A percentile compares a stretch with the other conserved stretches of the same genome.
These are phyloP conservation scores for Suhomyces taliae DNA, from an alignment of 1,139 yeast genomes.

Conservation along the genomic window DNA sequence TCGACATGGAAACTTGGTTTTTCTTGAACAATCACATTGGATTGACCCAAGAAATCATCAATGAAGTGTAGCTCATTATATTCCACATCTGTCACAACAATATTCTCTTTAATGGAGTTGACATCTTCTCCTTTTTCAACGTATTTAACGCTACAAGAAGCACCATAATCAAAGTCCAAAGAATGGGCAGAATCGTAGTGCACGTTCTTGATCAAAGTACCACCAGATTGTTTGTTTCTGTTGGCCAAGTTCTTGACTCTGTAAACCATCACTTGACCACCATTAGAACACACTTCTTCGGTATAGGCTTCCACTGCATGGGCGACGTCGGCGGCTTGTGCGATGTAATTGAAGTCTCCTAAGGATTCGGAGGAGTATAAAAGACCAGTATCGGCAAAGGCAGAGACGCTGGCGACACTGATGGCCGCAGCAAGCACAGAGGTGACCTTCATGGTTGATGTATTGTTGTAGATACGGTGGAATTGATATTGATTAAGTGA, in stretches of 20 bases:
- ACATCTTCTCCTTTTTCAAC: constrained; percentile 8
- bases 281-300: constrained; percentile 17
- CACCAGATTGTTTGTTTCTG: constrained; percentile 7
- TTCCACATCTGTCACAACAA: constrained; percentile 28
- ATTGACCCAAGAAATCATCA: constrained; percentile 18
- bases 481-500: background rate
- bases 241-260: constrained; percentile 23
- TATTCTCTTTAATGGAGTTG: constrained; percentile 10
- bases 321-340: constrained; percentile 20
- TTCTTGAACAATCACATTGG: constrained; percentile 29
- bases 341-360: constrained; percentile 19
- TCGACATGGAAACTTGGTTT: constrained; percentile 28
- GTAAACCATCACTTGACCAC: constrained; percentile 21
- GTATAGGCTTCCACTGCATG: constrained; percentile 17
- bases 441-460: constrained; percentile 17
- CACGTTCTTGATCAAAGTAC: constrained; percentile 29
- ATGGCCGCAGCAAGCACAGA: constrained; percentile 11
- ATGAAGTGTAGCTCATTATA: constrained; percentile 18
- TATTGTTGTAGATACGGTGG: background rate
- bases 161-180: constrained; percentile 23
- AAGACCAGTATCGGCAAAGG: constrained; percentile 36
- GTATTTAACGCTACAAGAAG: constrained; percentile 15
- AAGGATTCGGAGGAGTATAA: constrained; percentile 22
- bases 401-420: constrained; percentile 17
- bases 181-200: constrained; percentile 26